Evolutionary conservation across 768 basidiomycete genomes (phyloP).

Genomic region (Coprinopsis sp.): DNA sequence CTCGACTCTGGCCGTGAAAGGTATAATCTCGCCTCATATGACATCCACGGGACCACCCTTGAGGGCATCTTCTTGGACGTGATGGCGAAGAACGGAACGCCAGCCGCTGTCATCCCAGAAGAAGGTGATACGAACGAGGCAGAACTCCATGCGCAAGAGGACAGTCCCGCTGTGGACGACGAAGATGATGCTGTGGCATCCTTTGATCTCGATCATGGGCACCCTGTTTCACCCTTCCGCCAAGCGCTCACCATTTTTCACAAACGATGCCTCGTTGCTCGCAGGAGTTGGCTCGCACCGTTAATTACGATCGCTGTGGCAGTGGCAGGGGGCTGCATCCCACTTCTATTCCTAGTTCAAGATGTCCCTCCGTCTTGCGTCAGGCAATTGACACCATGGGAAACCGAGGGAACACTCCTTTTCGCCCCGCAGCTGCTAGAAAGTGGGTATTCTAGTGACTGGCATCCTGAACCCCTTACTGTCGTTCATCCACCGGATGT

Average conservation of each 20-base stretch:
- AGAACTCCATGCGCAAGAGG: constrained; percentile 9
- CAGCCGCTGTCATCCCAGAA: no score
- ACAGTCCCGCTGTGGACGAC: constrained; percentile 17
- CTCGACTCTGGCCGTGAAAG: constrained; percentile 41
- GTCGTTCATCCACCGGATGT: no score
- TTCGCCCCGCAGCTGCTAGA: constrained; percentile 54
- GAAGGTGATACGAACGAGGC: constrained; percentile 8
- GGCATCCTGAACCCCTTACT: no score
- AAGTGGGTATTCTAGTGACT: no score
- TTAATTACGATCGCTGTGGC: constrained; percentile 48
- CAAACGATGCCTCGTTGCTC: constrained; percentile 60
- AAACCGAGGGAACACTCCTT: constrained; percentile 41
- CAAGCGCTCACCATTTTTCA: constrained; percentile 73
- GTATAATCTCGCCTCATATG: constrained; percentile 48
- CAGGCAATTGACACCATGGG: constrained; percentile 32
- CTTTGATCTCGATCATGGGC: constrained; percentile 47
- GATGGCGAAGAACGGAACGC: constrained; percentile 46
- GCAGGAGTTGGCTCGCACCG: constrained; percentile 66
- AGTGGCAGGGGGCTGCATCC: constrained; percentile 61
- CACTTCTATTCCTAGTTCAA: constrained; percentile 56
- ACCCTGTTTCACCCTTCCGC: constrained; percentile 47
- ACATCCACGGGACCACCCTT: constrained; percentile 68
- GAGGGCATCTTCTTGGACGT: constrained; percentile 79
- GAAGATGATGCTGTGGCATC: constrained; percentile 12
- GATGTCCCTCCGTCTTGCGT: constrained; percentile 49